These are phyloP conservation scores for Cercophora samala DNA, from an alignment of 495 filamentous ascomycete species.

Conservation along the genomic window DNA sequence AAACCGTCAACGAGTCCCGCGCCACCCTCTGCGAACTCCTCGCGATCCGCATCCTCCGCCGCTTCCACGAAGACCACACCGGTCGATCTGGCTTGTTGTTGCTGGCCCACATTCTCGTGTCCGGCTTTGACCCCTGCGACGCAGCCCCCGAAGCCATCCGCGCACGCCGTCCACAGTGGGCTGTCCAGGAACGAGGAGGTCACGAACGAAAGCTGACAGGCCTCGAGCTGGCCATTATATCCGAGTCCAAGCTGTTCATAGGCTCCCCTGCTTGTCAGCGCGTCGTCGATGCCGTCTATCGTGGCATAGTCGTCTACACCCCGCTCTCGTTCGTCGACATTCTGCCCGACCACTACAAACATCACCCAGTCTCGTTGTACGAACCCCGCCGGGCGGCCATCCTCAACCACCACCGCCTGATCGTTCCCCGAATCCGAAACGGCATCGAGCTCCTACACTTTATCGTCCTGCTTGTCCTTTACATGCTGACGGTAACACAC, in stretches of 20 bases:
- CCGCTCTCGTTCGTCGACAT: slow-evolving; percentile 61
- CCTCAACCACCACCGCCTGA: slow-evolving; percentile 64
- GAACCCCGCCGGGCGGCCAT: slow-evolving; percentile 55
- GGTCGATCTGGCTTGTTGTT: slow-evolving; percentile 54
- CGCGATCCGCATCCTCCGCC: slow-evolving; percentile 55
- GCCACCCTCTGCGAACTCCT: slow-evolving; percentile 60
- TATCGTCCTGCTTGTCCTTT: slow-evolving; percentile 52
- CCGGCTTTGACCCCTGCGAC: slow-evolving; percentile 61
- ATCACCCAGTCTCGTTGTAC: slow-evolving; percentile 60
- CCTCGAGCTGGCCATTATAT: slow-evolving; percentile 61
- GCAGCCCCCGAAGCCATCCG: slow-evolving; percentile 52
- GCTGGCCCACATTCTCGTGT: slow-evolving; percentile 59
- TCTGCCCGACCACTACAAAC: slow-evolving; percentile 63
- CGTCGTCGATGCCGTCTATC: slow-evolving; percentile 58
- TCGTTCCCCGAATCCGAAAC: slow-evolving; percentile 59
- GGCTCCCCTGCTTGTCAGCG: slow-evolving; percentile 56
- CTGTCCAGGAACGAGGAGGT: slow-evolving; percentile 43
- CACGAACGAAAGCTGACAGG: slow-evolving; percentile 58
- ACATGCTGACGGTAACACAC: slow-evolving; percentile 54
- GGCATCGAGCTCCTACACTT: slow-evolving; percentile 59
- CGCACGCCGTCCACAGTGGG: slow-evolving; percentile 43
- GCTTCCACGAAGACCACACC: slow-evolving; percentile 57
- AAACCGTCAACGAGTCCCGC: slow-evolving; percentile 57
- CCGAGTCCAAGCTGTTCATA: slow-evolving; percentile 59
- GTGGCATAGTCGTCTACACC: slow-evolving; percentile 58